Conservation (phyloP, 2,329 filamentous ascomycete species). For the Pseudocercospora vitis region DNA sequence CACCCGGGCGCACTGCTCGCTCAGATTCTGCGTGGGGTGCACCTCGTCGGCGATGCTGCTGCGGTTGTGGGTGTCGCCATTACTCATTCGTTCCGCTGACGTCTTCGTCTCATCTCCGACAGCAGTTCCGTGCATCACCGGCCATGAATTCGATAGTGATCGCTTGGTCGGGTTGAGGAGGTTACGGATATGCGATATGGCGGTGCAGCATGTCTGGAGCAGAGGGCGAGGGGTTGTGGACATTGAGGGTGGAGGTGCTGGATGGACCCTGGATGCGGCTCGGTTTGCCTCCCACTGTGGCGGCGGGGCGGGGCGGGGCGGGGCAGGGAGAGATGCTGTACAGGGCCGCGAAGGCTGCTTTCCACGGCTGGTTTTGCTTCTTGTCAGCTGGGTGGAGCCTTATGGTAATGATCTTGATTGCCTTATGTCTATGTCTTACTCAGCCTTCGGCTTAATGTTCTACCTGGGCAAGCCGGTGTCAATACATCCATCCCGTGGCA, state of each 20-base stretch:
- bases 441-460: not conserved
- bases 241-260: not conserved
- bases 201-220: slow-evolving; percentile 1
- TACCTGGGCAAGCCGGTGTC: not conserved
- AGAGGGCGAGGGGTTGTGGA: not conserved
- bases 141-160: not conserved
- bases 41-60: not conserved
- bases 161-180: not conserved
- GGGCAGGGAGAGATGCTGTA: too few relatives aligned
- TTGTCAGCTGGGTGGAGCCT: too few relatives aligned
- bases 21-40: slow-evolving; percentile 31
- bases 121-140: slow-evolving; percentile 14
- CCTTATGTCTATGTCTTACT: not conserved
- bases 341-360: not conserved
- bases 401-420: too few relatives aligned
- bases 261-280: slow-evolving; percentile 5
- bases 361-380: not conserved
- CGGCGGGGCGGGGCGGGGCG: not conserved
- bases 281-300: not conserved
- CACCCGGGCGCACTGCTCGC: slow-evolving; percentile 52
- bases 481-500: not conserved
- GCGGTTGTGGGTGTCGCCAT: not conserved
- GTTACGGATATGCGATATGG: not conserved
- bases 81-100: slow-evolving; percentile 2
- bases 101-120: slow-evolving; percentile 13